These are phyloP conservation scores for Monilinia polystroma DNA, from an alignment of 2,329 filamentous ascomycete species.

Conservation along the genomic window DNA sequence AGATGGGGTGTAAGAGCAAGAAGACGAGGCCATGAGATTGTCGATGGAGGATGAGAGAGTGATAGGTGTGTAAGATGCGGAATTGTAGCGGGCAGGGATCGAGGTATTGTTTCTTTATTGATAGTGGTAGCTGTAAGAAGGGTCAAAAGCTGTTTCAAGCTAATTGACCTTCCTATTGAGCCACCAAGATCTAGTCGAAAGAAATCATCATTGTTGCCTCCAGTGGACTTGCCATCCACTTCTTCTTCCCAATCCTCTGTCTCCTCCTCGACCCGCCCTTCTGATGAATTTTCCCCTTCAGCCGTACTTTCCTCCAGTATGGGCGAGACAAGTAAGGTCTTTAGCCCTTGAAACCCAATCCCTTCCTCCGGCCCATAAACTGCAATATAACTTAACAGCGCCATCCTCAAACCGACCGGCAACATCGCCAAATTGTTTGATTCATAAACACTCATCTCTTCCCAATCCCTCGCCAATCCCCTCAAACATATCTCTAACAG, in stretches of 20 bases:
- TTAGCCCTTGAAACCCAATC: slow-evolving; percentile 52
- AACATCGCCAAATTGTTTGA: slow-evolving; percentile 56
- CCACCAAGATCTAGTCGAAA: slow-evolving; percentile 55
- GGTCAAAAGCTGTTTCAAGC: slow-evolving; percentile 50
- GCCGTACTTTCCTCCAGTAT: background rate
- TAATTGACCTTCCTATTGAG: slow-evolving; percentile 52
- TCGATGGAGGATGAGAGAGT: slow-evolving; percentile 46
- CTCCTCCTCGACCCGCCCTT: background rate
- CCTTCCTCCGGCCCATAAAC: slow-evolving; percentile 47
- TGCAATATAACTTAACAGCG: slow-evolving; percentile 53
- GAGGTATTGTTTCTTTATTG: slow-evolving; percentile 24
- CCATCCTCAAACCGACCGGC: slow-evolving; percentile 53
- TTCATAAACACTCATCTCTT: slow-evolving; percentile 55
- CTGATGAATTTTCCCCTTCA: background rate
- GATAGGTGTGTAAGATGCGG: slow-evolving; percentile 62
- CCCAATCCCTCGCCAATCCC: slow-evolving; percentile 55
- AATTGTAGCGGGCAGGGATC: slow-evolving; percentile 39
- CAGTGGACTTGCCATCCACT: slow-evolving; percentile 17
- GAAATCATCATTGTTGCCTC: slow-evolving; percentile 48
- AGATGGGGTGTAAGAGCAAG: slow-evolving; percentile 54
- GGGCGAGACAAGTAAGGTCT: slow-evolving; percentile 46
- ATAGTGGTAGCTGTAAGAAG: slow-evolving; percentile 21
- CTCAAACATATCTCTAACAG: slow-evolving; percentile 53
- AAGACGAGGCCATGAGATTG: slow-evolving; percentile 59
- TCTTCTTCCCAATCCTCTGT: slow-evolving; percentile 34